Base-by-base conservation (phyloP, 768 basidiomycete genomes). In the Tylopilus felleus region DNA sequence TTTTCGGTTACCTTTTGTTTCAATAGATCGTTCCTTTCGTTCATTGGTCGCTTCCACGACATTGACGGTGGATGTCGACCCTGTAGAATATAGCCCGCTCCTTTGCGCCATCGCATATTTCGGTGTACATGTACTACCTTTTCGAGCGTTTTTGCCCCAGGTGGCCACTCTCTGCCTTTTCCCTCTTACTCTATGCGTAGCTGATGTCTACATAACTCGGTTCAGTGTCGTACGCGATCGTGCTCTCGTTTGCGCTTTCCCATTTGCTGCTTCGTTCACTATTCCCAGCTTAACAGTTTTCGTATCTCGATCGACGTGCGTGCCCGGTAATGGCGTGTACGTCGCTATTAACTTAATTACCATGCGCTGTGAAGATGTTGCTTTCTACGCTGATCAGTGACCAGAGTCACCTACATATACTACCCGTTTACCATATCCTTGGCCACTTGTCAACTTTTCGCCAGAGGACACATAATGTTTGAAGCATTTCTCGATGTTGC, bases 51-150 rank as follows among this genome's bases (percentile, higher is more conserved):
- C 28, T 35, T 22, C 21, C 39, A 12, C 39, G 5, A 6, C 39
- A 36, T 36, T 36, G 42, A 38, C 43, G 58, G 58, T 55, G 67
- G 54, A 55, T 53, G 43, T 59, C 47, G 19, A 36, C 38, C 25
- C 9, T 65, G 66, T 68, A 70, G 58, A 65, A 60, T 67, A 63
- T 40, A 49, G 40, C 54, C 41, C 52, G 52, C 57, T 53, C 38
- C 53, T 58, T 21, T 31, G 47, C 51, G 39, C 27, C 33, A 46
- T 27, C 41, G 55, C 64, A 60, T 65, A 59, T 65, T 60, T 60
- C 56, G 52, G 66, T 68, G 64, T 70, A 68, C 49, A 70, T 68
- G 66, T 68, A 70, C 63, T 47, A 47, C 43, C 14, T 45, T 60
- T 47, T 29, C 38, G 47, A 41, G 40, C 46, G 7, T 19, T 40